These are phyloP conservation scores for Podospora conica DNA, from an alignment of 495 filamentous ascomycete species.

Conservation along the genomic window DNA sequence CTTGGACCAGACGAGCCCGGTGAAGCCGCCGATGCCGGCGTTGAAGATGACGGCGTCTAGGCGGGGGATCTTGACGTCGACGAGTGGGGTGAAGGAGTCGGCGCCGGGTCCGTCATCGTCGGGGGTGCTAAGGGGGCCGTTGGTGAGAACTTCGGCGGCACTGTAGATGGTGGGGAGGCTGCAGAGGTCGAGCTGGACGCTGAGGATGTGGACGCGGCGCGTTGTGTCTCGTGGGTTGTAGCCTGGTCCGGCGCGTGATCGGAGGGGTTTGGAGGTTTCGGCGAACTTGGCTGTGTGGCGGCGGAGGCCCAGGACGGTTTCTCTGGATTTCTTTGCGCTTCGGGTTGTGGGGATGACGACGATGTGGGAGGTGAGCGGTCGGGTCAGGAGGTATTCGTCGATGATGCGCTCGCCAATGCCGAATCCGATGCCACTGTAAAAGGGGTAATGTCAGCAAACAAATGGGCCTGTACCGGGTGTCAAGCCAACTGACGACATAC, in stretches of 20 bases:
- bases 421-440: constrained; percentile 76
- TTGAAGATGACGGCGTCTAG: constrained; percentile 80
- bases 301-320: constrained; percentile 50
- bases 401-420: constrained; percentile 81
- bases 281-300: constrained; percentile 45
- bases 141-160: constrained; percentile 42
- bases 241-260: constrained; percentile 31
- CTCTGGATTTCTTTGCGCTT: constrained; percentile 50
- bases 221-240: constrained; percentile 42
- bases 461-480: constrained; percentile 7
- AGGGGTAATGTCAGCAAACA: constrained; percentile 15
- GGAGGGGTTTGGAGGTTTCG: constrained; percentile 30
- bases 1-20: constrained; percentile 64
- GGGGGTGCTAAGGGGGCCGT: constrained; percentile 45
- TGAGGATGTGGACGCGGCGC: constrained; percentile 48
- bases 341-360: constrained; percentile 64
- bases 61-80: constrained; percentile 51
- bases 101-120: constrained; percentile 10
- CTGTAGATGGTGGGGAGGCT: constrained; percentile 44
- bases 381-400: constrained; percentile 75
- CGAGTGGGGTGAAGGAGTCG: constrained; percentile 33
- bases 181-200: constrained; percentile 53
- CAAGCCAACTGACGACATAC: constrained; percentile 32
- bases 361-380: constrained; percentile 55
- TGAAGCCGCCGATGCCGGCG: constrained; percentile 84